phyloP scores from a whole-genome alignment of 225 moss, liverwort and hornwort genomes.

The Sphagnum contortum region DNA sequence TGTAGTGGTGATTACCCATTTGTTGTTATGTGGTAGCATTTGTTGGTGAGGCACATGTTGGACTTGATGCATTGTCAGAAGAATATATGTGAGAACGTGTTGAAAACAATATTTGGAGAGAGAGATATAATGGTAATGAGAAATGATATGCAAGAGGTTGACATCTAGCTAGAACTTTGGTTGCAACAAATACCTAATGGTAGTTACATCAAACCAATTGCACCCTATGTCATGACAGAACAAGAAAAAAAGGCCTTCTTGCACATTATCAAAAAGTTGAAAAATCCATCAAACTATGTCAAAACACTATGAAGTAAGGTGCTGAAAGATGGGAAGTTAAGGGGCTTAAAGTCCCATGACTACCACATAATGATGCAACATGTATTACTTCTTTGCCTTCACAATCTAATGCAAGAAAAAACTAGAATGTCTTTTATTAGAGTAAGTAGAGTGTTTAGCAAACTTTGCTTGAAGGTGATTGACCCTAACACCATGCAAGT shows the following conservation, averaged over 20 bases:
- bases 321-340: not conserved
- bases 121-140: no score
- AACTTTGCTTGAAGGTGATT: not conserved
- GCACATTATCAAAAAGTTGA: not conserved
- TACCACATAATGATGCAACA: conserved; percentile 1
- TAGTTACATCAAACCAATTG: not conserved
- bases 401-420: not conserved
- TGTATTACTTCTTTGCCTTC: not conserved
- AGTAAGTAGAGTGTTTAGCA: not conserved
- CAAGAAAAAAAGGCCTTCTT: not conserved
- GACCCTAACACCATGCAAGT: not conserved
- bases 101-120: no score
- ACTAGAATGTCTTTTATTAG: not conserved
- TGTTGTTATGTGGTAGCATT: no score
- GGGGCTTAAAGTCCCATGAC: conserved; percentile 1
- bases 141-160: no score
- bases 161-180: no score
- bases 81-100: no score
- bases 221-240: not conserved
- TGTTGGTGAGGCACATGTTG: no score
- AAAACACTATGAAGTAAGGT: not conserved
- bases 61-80: no score
- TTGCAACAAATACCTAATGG: no score
- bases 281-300: not conserved
- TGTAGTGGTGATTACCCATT: no score